A percentile compares a stretch with the other conserved stretches of the same genome.
Conservation (phyloP, 306 rosid genomes). For the Vigna unguiculata region DNA sequence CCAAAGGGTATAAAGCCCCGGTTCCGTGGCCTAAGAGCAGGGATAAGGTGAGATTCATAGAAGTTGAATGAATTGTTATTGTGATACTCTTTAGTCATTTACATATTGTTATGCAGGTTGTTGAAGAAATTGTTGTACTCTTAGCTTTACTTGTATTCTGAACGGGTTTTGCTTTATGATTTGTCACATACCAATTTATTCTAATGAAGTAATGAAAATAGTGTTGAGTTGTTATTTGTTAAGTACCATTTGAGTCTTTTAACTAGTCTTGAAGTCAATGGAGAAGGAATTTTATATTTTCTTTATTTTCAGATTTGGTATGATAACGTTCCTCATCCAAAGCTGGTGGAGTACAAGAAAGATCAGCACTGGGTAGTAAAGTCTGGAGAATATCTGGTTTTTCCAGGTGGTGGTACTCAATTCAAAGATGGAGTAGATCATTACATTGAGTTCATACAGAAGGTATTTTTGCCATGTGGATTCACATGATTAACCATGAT, state of each 20-base stretch:
- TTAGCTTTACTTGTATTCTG: conserved; percentile 3
- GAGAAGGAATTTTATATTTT: conserved; percentile 26
- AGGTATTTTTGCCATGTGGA: conserved; percentile 55
- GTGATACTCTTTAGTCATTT: not conserved
- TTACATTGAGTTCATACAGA: conserved; percentile 66
- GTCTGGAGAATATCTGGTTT: conserved; percentile 73
- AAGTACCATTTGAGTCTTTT: not conserved
- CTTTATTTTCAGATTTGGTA: conserved; percentile 75
- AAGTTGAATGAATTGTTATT: conserved; percentile 28
- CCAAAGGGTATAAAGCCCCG: conserved; percentile 69
- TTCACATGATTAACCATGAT: not conserved
- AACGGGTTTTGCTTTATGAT: conserved; percentile 32
- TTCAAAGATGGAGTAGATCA: conserved; percentile 88
- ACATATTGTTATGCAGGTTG: not conserved
- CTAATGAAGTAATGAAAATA: not conserved
- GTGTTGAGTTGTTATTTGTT: conserved; percentile 4
- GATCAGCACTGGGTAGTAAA: conserved; percentile 89
- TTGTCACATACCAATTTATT: conserved; percentile 16
- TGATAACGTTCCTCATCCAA: conserved; percentile 85
- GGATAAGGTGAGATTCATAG: conserved; percentile 99
- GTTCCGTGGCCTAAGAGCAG: conserved; percentile 96
- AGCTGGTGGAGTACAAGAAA: conserved; percentile 97
- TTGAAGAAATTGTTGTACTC: not conserved
- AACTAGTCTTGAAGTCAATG: conserved; percentile 15
- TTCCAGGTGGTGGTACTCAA: conserved; percentile 99